Evolutionary conservation across 2,329 filamentous ascomycete species (phyloP), one percentile per base, ranked within the genome.

Genomic region (Penicillium sp.): DNA sequence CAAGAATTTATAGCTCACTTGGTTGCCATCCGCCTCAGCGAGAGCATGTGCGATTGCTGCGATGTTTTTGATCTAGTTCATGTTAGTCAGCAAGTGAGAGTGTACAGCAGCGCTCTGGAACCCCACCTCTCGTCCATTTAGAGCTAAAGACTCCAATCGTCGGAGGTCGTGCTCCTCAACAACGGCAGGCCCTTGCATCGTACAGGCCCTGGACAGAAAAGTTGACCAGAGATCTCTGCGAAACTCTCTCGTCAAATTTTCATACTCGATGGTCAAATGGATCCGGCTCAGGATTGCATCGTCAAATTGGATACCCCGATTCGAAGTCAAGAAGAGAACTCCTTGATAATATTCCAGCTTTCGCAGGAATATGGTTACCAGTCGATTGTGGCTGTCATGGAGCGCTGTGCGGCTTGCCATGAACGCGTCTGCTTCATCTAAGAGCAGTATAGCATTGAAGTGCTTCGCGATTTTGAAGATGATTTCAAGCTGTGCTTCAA

Each of bases 301-400:
- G 55, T 78, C 73, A 60, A 77, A 73, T 16, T 68, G 56, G 7
- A 67, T 63, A 13, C 70, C 63, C 13, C 71, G 68, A 52, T 77
- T 77, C 2, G 71, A 74, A 3, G 73, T 78, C 9, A 77, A 63
- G 56, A 77, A 72, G 16, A 77, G 64, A 14, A 77, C 68, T 22
- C 75, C 75, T 31, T 67, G 37, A 56, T 73, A 76, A 60, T 76
- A 76, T 46, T 77, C 74, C 1, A 77, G 67, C 19, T 68, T 67
- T 16, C 74, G 69, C n/a, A 77, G 66, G 52, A 77, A 77, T 21
- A 76, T 66, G 21, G 60, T 66, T 21, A 68, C 64, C 2, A 70
- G 59, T 7, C 56, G 61, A 64, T 73, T 67, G 14, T 68, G 56
- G 14, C 21, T 46, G 55, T 72, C 68, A 8, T 75, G 57, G 26